A percentile compares a stretch with the other conserved stretches of the same genome.
Conservation (phyloP, 192 early-diverging fungal species). For the Martensiomyces pterosporus region DNA sequence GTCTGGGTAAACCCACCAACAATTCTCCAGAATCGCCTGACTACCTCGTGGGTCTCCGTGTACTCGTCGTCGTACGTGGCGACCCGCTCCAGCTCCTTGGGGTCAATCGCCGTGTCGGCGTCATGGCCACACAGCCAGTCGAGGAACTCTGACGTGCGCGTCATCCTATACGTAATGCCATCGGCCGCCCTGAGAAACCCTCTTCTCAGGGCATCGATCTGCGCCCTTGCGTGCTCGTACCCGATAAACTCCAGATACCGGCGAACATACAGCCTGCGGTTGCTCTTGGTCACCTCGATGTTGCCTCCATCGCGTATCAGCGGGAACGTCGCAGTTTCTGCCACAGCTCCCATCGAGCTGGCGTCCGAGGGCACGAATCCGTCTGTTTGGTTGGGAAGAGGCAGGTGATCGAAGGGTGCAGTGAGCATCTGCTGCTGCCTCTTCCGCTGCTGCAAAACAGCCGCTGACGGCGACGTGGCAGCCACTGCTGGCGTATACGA, state of each 20-base stretch:
- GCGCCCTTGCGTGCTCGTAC: slow-evolving; percentile 55
- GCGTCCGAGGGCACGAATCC: neutral
- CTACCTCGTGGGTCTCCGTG: slow-evolving; percentile 56
- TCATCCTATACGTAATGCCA: slow-evolving; percentile 33
- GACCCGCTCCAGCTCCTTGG: slow-evolving; percentile 63
- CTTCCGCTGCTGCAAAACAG: too few species aligned
- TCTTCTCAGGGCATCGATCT: slow-evolving; percentile 69
- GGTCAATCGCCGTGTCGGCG: slow-evolving; percentile 52
- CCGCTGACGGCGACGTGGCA: too few species aligned
- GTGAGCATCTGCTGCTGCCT: neutral
- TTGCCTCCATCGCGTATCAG: slow-evolving; percentile 59
- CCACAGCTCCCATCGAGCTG: neutral
- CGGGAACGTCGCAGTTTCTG: slow-evolving; percentile 51
- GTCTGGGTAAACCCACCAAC: slow-evolving; percentile 59
- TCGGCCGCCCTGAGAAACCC: slow-evolving; percentile 67
- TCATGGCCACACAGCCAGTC: slow-evolving; percentile 62
- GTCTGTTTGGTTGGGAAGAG: slow-evolving; percentile 1
- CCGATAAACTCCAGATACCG: slow-evolving; percentile 67
- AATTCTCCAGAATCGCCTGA: slow-evolving; percentile 80
- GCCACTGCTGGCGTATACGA: too few species aligned
- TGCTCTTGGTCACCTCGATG: slow-evolving; percentile 73
- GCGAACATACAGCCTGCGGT: slow-evolving; percentile 68
- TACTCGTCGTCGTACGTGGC: slow-evolving; percentile 87
- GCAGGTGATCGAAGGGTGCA: slow-evolving; percentile 8
- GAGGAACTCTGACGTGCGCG: slow-evolving; percentile 68